phyloP scores from a whole-genome alignment of 305 asterid genomes.

The Fraxinus dipetala region DNA sequence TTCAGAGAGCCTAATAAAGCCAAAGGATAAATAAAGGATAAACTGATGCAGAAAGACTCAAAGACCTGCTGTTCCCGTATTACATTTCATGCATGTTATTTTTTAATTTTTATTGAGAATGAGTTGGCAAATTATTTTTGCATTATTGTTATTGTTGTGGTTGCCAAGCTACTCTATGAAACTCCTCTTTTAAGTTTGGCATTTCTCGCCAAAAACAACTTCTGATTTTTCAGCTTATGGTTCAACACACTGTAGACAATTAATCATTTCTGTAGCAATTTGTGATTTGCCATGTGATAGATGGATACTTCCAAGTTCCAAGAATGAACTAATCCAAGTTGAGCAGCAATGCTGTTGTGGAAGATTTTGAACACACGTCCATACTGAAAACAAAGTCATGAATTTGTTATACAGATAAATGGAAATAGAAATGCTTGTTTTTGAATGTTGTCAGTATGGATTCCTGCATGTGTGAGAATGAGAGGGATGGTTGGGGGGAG shows the following conservation, averaged over 20 bases:
- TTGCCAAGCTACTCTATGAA: background rate
- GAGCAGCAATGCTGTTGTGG: background rate
- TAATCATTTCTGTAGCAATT: background rate
- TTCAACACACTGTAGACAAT: background rate
- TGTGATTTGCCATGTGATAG: background rate
- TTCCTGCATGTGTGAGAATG: background rate
- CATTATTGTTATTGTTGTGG: background rate
- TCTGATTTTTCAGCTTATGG: background rate
- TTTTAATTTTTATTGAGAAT: too few relatives aligned
- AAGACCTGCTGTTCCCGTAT: background rate
- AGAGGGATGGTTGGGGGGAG: background rate
- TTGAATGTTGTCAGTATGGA: background rate
- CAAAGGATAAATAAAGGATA: background rate
- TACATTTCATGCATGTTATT: background rate
- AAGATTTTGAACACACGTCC: background rate
- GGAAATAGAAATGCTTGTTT: background rate
- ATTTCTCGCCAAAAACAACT: background rate
- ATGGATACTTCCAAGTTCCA: background rate
- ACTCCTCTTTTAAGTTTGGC: background rate
- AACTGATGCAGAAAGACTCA: background rate
- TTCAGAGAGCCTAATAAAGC: background rate
- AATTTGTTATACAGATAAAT: background rate
- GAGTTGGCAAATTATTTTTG: background rate
- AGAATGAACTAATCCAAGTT: background rate
- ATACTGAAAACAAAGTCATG: background rate